Evolutionary conservation across 2,329 filamentous ascomycete genomes (phyloP).

Genomic region (Pestalotiopsis sp.): DNA sequence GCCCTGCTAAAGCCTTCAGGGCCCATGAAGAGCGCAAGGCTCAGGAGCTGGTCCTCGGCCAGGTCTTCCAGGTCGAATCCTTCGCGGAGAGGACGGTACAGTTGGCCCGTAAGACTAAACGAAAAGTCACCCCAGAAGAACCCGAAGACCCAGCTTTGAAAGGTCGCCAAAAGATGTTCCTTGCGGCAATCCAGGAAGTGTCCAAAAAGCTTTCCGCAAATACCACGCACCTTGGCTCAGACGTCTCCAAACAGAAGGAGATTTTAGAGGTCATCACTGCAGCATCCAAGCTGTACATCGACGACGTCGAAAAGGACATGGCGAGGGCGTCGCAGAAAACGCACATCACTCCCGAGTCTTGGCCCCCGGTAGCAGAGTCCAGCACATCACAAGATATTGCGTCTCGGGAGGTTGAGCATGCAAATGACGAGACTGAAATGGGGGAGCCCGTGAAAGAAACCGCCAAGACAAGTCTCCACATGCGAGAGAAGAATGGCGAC

Average conservation of each 20-base stretch:
- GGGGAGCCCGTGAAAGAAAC: background rate
- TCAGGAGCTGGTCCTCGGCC: conserved; percentile 56
- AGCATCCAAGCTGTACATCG: conserved; percentile 54
- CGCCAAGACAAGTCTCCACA: conserved; percentile 7
- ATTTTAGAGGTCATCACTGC: conserved; percentile 52
- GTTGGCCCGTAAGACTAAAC: conserved; percentile 31
- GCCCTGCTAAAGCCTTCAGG: conserved; percentile 47
- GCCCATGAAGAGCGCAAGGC: conserved; percentile 56
- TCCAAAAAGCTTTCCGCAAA: conserved; percentile 47
- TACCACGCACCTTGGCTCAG: conserved; percentile 21
- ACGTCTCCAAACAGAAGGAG: conserved; percentile 40
- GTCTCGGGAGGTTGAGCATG: background rate
- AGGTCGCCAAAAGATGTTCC: conserved; percentile 7
- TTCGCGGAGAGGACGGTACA: conserved; percentile 36
- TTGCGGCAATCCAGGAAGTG: conserved; percentile 38
- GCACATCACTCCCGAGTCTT: background rate
- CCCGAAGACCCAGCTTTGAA: background rate
- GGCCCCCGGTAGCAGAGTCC: conserved; percentile 16
- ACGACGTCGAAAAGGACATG: conserved; percentile 32
- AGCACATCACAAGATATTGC: background rate
- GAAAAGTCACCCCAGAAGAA: conserved; percentile 23
- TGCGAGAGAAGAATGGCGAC: conserved; percentile 21
- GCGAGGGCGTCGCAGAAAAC: background rate
- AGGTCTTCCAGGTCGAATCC: conserved; percentile 55
- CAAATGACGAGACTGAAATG: conserved; percentile 9